Evolutionary conservation across 805 yeast species (phyloP), one percentile per base, ranked within the genome.

Genomic region (Scheffersomyces ergatensis): DNA sequence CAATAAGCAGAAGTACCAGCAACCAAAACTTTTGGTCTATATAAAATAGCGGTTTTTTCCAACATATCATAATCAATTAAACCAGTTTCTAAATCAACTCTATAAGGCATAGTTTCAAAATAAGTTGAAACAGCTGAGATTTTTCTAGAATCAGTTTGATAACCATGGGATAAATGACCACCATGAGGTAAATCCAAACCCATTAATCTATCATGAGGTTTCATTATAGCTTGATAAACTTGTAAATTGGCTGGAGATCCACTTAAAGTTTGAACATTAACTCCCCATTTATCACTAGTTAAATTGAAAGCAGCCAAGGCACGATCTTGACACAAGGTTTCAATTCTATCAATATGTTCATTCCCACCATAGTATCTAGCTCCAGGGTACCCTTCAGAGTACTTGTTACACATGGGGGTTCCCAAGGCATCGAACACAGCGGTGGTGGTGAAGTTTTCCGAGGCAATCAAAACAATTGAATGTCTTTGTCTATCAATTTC

Each of bases 301-400:
- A 90, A 68, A 44, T 72, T 68, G 66, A 89, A 92, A 9, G 96
- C 89, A 55, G 85, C 78, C 45, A 92, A 72, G 35, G 98, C 99
- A 67, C 99, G 78, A 55, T 82, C 76, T 70, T 89, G 97, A 71
- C 98, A 92, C 44, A 92, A 71, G 12, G 80, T 65, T 74, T 92
- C 99, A 57, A 88, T 89, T 72, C 81, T 77, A 71, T 92, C 99
- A 57, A 92, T 92, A 70, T 81, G 85, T 69, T 92, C 89, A 62
- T 92, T 92, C 65, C 99, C 99, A 66, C 99, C 99, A 63, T 92
- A 92, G 74, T 92, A 92, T 65, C 99, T 82, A 48, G 89, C 96
- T 51, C 96, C 96, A 32, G 99, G 99, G 70, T 92, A 92, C 49
- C 98, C 98, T 70, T 92, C 99, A 9, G 97, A 89, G 72, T 92